Percentiles rank a stretch among this genome's conserved stretches.
Conservation (phyloP, 177 flowering plant species). For the Vitis hybrid region DNA sequence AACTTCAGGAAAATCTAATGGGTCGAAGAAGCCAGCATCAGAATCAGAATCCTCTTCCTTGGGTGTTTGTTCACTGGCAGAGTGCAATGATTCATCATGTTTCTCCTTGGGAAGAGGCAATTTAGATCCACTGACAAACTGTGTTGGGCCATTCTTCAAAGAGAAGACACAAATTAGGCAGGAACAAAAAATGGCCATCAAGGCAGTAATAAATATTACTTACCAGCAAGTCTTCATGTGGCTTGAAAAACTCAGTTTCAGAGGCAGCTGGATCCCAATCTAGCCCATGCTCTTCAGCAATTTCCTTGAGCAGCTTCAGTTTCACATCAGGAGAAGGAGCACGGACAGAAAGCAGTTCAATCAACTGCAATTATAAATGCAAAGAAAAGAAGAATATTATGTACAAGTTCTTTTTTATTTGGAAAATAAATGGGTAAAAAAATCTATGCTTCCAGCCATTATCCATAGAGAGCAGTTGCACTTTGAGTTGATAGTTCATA, state of each 20-base stretch:
- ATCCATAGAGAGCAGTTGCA: not conserved
- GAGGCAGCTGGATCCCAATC: constrained; percentile 90
- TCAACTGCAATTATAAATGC: constrained; percentile 44
- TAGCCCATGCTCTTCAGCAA: constrained; percentile 89
- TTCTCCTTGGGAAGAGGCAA: constrained; percentile 78
- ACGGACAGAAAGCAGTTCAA: constrained; percentile 87
- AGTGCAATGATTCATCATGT: constrained; percentile 44
- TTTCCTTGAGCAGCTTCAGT: constrained; percentile 84
- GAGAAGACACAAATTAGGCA: constrained; percentile 15
- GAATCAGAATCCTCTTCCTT: constrained; percentile 42
- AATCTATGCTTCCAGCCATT: not conserved
- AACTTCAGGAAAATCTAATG: constrained; percentile 78
- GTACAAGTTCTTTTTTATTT: no score
- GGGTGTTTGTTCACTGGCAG: constrained; percentile 26
- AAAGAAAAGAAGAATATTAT: constrained; percentile 7
- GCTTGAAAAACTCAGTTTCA: constrained; percentile 71
- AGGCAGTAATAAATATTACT: constrained; percentile 14
- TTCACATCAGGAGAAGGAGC: constrained; percentile 84
- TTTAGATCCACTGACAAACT: constrained; percentile 65
- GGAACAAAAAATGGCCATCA: not conserved
- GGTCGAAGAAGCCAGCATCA: constrained; percentile 50
- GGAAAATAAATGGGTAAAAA: not conserved
- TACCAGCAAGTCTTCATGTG: constrained; percentile 89
- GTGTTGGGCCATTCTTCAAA: constrained; percentile 76
- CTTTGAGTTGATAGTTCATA: not conserved